These are phyloP conservation scores for Verticillium nonalfalfae DNA, from an alignment of 2,329 filamentous ascomycete species.

Conservation along the genomic window DNA sequence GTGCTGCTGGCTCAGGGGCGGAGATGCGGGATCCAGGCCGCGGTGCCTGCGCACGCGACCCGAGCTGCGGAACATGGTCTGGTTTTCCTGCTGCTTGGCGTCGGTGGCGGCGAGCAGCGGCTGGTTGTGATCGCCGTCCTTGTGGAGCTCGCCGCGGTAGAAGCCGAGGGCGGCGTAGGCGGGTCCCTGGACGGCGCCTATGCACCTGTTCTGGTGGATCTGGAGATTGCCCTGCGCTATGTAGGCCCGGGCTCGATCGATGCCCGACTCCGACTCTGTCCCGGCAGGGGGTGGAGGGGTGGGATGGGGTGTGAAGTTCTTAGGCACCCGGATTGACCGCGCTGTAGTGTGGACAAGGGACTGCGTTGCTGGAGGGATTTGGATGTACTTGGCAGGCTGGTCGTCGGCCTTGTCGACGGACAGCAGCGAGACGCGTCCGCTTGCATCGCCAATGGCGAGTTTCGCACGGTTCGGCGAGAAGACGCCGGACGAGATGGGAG, in stretches of 20 bases:
- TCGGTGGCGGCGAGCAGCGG: conserved; percentile 40
- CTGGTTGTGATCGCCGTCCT: conserved; percentile 29
- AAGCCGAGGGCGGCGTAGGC: conserved; percentile 39
- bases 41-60: conserved; percentile 7
- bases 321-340: conserved; percentile 33
- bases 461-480: conserved; percentile 52
- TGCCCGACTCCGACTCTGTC: conserved; percentile 16
- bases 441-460: conserved; percentile 54
- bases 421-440: conserved; percentile 51
- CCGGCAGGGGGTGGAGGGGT: conserved; percentile 37
- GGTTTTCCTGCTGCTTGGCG: conserved; percentile 34
- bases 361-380: conserved; percentile 24
- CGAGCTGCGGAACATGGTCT: conserved; percentile 12
- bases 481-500: conserved; percentile 49
- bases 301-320: conserved; percentile 41
- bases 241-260: conserved; percentile 20
- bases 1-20: conserved; percentile 12
- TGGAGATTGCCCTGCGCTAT: conserved; percentile 33
- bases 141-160: conserved; percentile 42
- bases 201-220: conserved; percentile 34
- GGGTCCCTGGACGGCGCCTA: conserved; percentile 52
- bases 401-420: conserved; percentile 37
- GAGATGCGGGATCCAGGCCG: not conserved
- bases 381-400: conserved; percentile 24
- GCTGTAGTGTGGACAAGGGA: conserved; percentile 9